Conservation (phyloP, 2,329 filamentous ascomycete species). For the Trichophyton benhamiae region DNA sequence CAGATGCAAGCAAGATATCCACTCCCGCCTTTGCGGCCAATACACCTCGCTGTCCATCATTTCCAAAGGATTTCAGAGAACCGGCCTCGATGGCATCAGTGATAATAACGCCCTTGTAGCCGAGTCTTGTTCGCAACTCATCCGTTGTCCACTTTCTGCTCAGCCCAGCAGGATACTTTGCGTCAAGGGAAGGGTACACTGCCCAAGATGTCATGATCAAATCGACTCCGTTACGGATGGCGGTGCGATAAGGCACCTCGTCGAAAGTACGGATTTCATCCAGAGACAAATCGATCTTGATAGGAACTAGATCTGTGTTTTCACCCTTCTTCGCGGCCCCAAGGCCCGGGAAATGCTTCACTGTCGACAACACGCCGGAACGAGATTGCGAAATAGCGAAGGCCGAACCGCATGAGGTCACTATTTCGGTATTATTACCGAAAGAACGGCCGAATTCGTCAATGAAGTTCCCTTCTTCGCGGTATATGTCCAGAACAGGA, state of each 20-base stretch:
- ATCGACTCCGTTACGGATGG: constrained; percentile 17
- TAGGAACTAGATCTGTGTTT: constrained; percentile 21
- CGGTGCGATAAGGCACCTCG: constrained; percentile 17
- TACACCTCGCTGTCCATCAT: constrained; percentile 16
- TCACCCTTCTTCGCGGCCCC: constrained; percentile 16
- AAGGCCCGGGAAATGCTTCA: constrained; percentile 24
- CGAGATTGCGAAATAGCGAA: constrained; percentile 18
- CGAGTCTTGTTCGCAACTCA: constrained; percentile 19
- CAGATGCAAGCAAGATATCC: constrained; percentile 22
- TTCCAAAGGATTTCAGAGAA: constrained; percentile 17
- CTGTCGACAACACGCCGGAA: constrained; percentile 17
- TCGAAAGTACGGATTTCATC: constrained; percentile 18
- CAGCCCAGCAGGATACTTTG: constrained; percentile 20
- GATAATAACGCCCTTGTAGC: constrained; percentile 22
- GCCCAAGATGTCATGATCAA: constrained; percentile 26
- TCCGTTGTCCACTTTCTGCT: constrained; percentile 19
- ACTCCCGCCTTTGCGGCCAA: constrained; percentile 21
- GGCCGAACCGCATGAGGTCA: constrained; percentile 14
- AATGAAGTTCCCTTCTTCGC: constrained; percentile 18
- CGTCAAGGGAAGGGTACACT: constrained; percentile 20
- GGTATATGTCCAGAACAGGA: constrained; percentile 22
- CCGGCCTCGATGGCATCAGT: constrained; percentile 24
- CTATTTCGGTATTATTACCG: constrained; percentile 18
- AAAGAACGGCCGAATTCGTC: constrained; percentile 20
- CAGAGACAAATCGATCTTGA: constrained; percentile 18